A percentile compares a stretch with the other conserved stretches of the same genome.
Evolutionary conservation across 1,139 yeast species (phyloP).

Genomic region (Saccharomyces uvarum): DNA sequence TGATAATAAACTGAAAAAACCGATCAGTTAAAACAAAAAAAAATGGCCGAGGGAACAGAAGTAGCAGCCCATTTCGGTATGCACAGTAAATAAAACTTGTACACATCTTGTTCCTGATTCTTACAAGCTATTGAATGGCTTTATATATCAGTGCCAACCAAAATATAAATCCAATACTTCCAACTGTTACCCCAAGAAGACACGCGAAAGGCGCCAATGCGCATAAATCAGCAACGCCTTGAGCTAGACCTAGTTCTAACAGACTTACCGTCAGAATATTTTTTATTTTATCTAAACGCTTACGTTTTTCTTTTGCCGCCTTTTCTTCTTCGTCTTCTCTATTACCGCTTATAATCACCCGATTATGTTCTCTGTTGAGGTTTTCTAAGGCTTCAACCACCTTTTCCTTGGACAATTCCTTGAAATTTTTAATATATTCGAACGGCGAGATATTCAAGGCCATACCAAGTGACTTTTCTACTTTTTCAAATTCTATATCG

Average conservation of each 20-base stretch:
- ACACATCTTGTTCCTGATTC: neutral
- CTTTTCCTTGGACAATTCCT: neutral
- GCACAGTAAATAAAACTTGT: neutral
- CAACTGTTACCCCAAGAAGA: neutral
- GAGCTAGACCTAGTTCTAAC: neutral
- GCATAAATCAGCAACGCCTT: neutral
- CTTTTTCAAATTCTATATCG: neutral
- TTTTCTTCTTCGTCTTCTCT: neutral
- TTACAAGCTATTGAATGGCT: neutral
- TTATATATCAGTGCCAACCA: neutral
- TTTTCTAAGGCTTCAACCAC: neutral
- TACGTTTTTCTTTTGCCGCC: neutral
- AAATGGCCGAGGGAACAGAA: neutral
- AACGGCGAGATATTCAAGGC: neutral
- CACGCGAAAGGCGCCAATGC: neutral
- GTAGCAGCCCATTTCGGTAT: neutral
- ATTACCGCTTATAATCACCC: neutral
- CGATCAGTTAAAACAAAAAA: neutral
- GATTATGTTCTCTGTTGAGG: neutral
- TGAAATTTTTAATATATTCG: neutral
- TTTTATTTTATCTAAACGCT: neutral
- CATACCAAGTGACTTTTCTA: neutral
- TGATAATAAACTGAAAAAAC: no score
- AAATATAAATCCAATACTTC: neutral
- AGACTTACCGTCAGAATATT: neutral